phyloP scores from a whole-genome alignment of 2,329 filamentous ascomycete species.

The Nemania sp. region DNA sequence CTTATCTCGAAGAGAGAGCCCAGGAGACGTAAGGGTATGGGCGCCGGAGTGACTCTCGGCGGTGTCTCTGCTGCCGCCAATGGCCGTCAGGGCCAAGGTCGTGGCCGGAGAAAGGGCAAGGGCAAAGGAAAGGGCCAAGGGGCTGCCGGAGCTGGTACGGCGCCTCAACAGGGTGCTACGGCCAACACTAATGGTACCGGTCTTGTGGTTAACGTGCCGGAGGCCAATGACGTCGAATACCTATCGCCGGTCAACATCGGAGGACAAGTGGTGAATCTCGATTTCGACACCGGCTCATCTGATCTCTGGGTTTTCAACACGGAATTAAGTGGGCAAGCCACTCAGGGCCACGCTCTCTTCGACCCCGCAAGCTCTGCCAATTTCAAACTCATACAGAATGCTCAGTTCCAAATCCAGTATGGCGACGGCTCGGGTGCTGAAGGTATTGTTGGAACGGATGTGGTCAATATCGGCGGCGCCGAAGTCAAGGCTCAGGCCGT shows the following conservation, averaged over 20 bases:
- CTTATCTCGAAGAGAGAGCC: conserved; percentile 36
- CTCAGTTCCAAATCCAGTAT: conserved; percentile 39
- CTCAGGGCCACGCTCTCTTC: conserved; percentile 36
- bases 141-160: conserved; percentile 14
- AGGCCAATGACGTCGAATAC: conserved; percentile 40
- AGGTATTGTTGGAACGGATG: conserved; percentile 42
- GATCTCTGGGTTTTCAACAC: conserved; percentile 44
- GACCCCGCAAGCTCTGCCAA: conserved; percentile 36
- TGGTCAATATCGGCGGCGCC: conserved; percentile 40
- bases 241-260: conserved; percentile 41
- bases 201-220: conserved; percentile 33
- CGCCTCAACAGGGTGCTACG: conserved; percentile 17
- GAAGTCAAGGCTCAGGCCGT: conserved; percentile 39
- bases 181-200: conserved; percentile 33
- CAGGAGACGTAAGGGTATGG: conserved; percentile 29
- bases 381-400: conserved; percentile 37
- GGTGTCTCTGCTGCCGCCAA: conserved; percentile 2
- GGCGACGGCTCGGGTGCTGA: conserved; percentile 41
- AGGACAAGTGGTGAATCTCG: conserved; percentile 40
- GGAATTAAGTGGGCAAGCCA: conserved; percentile 35
- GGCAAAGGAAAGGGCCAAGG: conserved; percentile 4
- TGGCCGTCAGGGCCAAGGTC: conserved; percentile 17
- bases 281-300: conserved; percentile 43
- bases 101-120: conserved; percentile 1
- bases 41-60: conserved; percentile 6